Base-by-base conservation (phyloP, 768 basidiomycete species). In the Lentinula aciculospora region DNA sequence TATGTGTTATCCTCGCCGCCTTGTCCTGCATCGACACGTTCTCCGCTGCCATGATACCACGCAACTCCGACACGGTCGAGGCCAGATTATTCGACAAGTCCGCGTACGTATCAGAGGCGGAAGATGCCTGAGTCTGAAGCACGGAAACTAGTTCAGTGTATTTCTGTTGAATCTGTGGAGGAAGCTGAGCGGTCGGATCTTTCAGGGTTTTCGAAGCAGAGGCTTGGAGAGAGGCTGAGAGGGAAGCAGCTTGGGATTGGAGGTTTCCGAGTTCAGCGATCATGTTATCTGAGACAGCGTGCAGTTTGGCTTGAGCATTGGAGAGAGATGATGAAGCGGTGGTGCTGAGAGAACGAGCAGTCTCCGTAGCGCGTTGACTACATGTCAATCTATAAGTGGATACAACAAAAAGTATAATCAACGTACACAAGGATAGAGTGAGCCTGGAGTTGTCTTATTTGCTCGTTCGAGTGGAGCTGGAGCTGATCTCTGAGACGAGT, bases 311-410 rank as follows among this genome's bases (percentile, higher is more conserved):
- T 63, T 85, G 82, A 15, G 86, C 83, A 40, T 75, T 72, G 3
- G 71, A 66, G 42, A 86, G 68, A 49, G 83, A 83, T 3, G 81
- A 76, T 0, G 86, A 76, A 21, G 88, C 82, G 27, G 85, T 74
- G 13, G 74, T 69, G 64, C 80, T 81, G 67, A 92, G 81, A 48
- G 77, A 75, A 32, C 83, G 78, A 17, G 88, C 87, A 23, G 84
- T 85, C 49, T 83, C 83, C 2, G 81, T 80, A 2, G 88, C 89
- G 58, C 80, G 81, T 76, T 90, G 85, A 54, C 87, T 89, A 58
- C 5, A 51, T n/a, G n/a, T n/a, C n/a, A n/a, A n/a, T n/a, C n/a
- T n/a, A n/a, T n/a, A n/a, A n/a, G n/a, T n/a, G n/a, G n/a, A n/a
- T n/a, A n/a, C n/a, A n/a, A n/a, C n/a, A n/a, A n/a, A n/a, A n/a